These are phyloP conservation scores for Viridothelium virens DNA, from an alignment of 495 filamentous ascomycete genomes.

Conservation along the genomic window DNA sequence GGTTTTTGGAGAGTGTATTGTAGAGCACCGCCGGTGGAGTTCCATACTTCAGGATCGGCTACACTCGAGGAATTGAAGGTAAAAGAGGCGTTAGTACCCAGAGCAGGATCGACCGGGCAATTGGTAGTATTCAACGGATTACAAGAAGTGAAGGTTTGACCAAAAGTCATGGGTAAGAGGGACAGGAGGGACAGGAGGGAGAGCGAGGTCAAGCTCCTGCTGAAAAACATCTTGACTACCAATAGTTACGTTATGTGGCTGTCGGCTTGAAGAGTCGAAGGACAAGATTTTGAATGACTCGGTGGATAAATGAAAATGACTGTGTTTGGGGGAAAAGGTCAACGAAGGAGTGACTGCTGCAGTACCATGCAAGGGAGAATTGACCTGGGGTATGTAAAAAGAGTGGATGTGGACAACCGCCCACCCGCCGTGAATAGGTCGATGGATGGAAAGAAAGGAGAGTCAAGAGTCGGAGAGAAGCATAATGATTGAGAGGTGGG, in stretches of 20 bases:
- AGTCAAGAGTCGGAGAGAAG: conserved; percentile 8
- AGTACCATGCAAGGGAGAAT: conserved; percentile 4
- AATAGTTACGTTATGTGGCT: not conserved
- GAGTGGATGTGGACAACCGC: conserved; percentile 11
- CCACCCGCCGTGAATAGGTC: conserved; percentile 3
- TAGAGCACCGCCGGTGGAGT: conserved; percentile 46
- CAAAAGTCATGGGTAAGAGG: conserved; percentile 42
- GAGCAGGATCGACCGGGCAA: conserved; percentile 58
- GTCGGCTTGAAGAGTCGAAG: not conserved
- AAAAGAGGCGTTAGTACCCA: conserved; percentile 59
- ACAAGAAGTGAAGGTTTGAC: conserved; percentile 50
- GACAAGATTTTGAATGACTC: not conserved
- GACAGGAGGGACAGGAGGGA: conserved; percentile 16
- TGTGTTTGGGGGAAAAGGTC: not conserved
- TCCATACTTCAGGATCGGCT: conserved; percentile 44
- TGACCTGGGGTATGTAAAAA: conserved; percentile 1
- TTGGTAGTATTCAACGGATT: conserved; percentile 51
- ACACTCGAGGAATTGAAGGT: conserved; percentile 46
- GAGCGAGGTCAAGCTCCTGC: not conserved
- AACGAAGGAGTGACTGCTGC: conserved; percentile 8
- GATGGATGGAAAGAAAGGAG: conserved; percentile 4
- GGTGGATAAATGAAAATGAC: not conserved
- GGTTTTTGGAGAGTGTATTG: conserved; percentile 44
- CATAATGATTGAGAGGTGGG: not conserved
- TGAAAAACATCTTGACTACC: not conserved